Conservation (phyloP, 495 filamentous ascomycete genomes). For the Clavariopsis aquatica region DNA sequence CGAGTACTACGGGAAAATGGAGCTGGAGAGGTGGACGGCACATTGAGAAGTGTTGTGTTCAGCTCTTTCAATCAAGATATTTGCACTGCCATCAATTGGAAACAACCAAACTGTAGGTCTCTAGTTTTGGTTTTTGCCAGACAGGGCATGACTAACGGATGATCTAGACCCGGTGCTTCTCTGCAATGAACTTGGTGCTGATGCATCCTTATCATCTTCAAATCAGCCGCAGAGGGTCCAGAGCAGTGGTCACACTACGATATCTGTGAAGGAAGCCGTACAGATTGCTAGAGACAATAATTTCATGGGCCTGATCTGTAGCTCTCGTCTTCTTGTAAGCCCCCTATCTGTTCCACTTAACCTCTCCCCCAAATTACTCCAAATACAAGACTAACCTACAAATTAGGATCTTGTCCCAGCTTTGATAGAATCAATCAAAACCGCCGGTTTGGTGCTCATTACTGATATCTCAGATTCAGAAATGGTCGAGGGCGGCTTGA, state of each 20-base stretch:
- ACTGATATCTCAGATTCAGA: constrained; percentile 69
- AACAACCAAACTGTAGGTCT: constrained; percentile 88
- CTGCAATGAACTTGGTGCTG: constrained; percentile 82
- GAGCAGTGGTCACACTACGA: constrained; percentile 68
- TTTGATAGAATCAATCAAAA: constrained; percentile 88
- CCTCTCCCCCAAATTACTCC: neutral
- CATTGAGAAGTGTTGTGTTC: constrained; percentile 84
- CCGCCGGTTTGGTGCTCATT: constrained; percentile 86
- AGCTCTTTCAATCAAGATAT: constrained; percentile 85
- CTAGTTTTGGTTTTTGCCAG: neutral
- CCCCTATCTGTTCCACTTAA: neutral
- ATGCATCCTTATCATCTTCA: constrained; percentile 32
- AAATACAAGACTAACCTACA: constrained; percentile 3
- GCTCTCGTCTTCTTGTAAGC: constrained; percentile 78
- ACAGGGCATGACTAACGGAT: neutral
- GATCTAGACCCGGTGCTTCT: constrained; percentile 80
- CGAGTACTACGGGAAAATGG: constrained; percentile 66
- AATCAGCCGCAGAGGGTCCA: constrained; percentile 47
- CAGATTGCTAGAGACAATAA: constrained; percentile 93
- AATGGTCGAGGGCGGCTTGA: constrained; percentile 43
- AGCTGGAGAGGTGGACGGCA: constrained; percentile 36
- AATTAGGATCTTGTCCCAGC: constrained; percentile 85
- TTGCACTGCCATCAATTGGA: constrained; percentile 95
- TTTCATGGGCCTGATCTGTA: constrained; percentile 95
- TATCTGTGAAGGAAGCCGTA: constrained; percentile 92